Percentiles rank a stretch among this genome's conserved stretches.
phyloP scores from a whole-genome alignment of 2,329 filamentous ascomycete genomes.

The Penicillium vulpinum region DNA sequence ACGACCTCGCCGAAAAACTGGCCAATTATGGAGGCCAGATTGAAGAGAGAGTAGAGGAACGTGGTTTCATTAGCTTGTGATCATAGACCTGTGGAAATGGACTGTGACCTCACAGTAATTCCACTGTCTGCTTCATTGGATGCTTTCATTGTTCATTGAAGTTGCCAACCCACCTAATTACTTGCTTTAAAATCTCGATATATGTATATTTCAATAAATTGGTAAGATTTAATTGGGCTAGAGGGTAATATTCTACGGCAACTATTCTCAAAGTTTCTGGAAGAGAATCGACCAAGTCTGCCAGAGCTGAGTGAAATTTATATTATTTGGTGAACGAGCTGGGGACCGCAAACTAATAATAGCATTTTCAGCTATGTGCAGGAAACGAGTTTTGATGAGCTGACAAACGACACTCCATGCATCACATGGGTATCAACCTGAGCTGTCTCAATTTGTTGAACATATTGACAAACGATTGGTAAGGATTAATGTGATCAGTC shows the following conservation, averaged over 20 bases:
- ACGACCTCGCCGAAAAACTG: not conserved
- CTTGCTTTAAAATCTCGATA: too few species aligned
- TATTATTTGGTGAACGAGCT: not conserved
- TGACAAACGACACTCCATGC: not conserved
- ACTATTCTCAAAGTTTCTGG: too few species aligned
- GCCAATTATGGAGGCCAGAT: not conserved
- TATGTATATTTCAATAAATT: too few species aligned
- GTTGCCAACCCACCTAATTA: too few species aligned
- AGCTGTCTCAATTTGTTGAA: constrained; percentile 45
- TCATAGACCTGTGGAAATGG: not conserved
- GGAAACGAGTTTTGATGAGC: not conserved
- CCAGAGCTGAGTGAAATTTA: not conserved
- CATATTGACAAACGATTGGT: constrained; percentile 46
- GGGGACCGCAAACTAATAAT: not conserved
- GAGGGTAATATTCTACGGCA: not conserved
- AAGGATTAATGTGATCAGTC: constrained; percentile 49
- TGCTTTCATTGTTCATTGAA: not conserved
- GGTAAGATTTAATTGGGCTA: not conserved
- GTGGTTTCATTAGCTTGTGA: not conserved
- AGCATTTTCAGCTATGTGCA: not conserved
- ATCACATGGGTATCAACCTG: constrained; percentile 43
- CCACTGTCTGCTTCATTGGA: not conserved
- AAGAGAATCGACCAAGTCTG: too few species aligned
- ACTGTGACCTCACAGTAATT: not conserved
- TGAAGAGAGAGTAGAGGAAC: not conserved